Conservation (phyloP, 257 asterid species). For the Solanum verrucosum region DNA sequence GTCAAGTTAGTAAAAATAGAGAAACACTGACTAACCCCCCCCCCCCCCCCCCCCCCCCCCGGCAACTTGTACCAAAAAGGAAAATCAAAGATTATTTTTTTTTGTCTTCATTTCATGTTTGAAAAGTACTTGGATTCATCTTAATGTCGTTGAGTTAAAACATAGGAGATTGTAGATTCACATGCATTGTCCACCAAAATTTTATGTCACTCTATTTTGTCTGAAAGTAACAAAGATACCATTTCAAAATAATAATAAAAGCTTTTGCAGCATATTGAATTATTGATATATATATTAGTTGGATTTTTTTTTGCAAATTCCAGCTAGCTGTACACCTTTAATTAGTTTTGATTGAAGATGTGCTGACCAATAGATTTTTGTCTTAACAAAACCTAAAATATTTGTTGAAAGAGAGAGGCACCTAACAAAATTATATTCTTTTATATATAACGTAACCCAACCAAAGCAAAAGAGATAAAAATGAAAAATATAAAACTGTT, state of each 20-base stretch:
- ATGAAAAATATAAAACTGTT: not conserved
- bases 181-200: not conserved
- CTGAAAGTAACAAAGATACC: not conserved
- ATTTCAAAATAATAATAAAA: not conserved
- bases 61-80: not conserved
- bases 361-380: not conserved
- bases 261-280: not conserved
- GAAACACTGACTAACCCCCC: not conserved
- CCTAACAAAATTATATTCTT: not conserved
- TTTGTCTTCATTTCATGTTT: not conserved
- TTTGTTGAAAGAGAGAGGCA: not conserved
- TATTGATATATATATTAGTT: not conserved
- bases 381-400: not conserved
- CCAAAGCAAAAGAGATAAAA: not conserved
- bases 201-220: not conserved
- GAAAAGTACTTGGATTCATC: not conserved
- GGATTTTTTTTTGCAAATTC: not conserved
- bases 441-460: not conserved
- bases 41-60: too few species aligned
- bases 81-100: not conserved
- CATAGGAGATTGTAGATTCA: not conserved
- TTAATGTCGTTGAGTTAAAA: not conserved
- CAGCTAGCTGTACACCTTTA: not conserved
- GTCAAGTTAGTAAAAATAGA: not conserved
- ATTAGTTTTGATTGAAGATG: not conserved